These are phyloP conservation scores for Tylopilus felleus DNA, from an alignment of 768 basidiomycete genomes.

Conservation along the genomic window DNA sequence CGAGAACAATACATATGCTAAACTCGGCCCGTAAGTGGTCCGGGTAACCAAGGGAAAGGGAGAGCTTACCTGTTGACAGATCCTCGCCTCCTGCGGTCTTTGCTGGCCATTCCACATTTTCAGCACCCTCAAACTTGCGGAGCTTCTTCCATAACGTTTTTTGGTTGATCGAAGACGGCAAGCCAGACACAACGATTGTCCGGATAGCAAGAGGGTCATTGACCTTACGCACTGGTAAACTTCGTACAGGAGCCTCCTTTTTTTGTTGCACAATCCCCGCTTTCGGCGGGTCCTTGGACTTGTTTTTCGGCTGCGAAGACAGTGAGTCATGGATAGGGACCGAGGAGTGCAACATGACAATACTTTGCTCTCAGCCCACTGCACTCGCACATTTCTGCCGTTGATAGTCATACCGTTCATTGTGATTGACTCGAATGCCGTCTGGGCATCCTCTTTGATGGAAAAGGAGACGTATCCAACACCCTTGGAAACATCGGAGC, in stretches of 20 bases:
- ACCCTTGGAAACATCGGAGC: constrained; percentile 78
- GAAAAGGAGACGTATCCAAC: constrained; percentile 96
- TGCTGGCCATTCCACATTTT: constrained; percentile 69
- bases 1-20: constrained; percentile 75
- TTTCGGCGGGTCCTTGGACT: constrained; percentile 32
- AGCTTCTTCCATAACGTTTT: constrained; percentile 82
- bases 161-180: constrained; percentile 58
- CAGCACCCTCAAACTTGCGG: constrained; percentile 74
- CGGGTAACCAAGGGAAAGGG: neutral
- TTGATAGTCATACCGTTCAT: constrained; percentile 63
- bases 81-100: constrained; percentile 46
- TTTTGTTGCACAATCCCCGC: constrained; percentile 33
- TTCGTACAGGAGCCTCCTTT: constrained; percentile 36
- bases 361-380: constrained; percentile 83
- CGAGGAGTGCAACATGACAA: constrained; percentile 2
- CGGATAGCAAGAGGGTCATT: constrained; percentile 81
- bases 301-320: constrained; percentile 41
- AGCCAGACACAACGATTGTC: constrained; percentile 74
- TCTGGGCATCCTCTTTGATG: constrained; percentile 81
- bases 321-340: neutral
- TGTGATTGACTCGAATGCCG: constrained; percentile 61
- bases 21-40: neutral
- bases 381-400: constrained; percentile 66
- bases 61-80: constrained; percentile 43
- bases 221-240: constrained; percentile 33